Conservation (phyloP, 495 filamentous ascomycete genomes). For the Collariella sp. region DNA sequence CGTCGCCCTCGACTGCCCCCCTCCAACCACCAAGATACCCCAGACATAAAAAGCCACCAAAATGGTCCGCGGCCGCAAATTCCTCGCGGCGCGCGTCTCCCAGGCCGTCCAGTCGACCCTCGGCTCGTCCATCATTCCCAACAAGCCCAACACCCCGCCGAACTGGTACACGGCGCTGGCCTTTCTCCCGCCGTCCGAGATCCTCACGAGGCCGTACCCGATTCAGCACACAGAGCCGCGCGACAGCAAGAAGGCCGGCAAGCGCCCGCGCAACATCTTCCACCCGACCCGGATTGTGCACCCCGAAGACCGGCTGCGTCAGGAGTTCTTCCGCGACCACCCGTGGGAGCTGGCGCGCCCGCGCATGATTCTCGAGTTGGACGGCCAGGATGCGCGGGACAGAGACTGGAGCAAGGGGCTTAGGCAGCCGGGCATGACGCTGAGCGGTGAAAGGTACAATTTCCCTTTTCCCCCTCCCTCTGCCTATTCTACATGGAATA, state of each 20-base stretch:
- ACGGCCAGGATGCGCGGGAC: constrained; percentile 66
- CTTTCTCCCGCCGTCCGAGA: constrained; percentile 70
- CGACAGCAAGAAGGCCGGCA: constrained; percentile 21
- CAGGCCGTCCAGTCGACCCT: constrained; percentile 53
- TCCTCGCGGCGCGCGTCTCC: constrained; percentile 66
- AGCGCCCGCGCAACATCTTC: constrained; percentile 63
- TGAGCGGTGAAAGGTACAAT: constrained; percentile 81
- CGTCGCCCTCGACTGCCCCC: neutral
- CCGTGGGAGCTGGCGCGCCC: constrained; percentile 96
- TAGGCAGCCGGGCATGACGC: constrained; percentile 62
- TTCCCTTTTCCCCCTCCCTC: no score
- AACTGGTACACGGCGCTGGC: constrained; percentile 69
- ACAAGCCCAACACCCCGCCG: constrained; percentile 37
- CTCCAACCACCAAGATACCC: neutral
- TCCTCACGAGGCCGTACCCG: constrained; percentile 57
- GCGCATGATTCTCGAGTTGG: constrained; percentile 70
- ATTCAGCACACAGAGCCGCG: constrained; percentile 51
- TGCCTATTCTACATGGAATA: neutral
- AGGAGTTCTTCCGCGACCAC: constrained; percentile 81
- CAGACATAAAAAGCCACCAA: neutral
- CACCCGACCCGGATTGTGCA: constrained; percentile 68
- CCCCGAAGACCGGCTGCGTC: constrained; percentile 76
- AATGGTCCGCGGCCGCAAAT: constrained; percentile 43
- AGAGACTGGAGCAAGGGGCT: constrained; percentile 72
- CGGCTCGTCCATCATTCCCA: constrained; percentile 36